Conservation (phyloP, 768 basidiomycete species). For the Suillus discolor region DNA sequence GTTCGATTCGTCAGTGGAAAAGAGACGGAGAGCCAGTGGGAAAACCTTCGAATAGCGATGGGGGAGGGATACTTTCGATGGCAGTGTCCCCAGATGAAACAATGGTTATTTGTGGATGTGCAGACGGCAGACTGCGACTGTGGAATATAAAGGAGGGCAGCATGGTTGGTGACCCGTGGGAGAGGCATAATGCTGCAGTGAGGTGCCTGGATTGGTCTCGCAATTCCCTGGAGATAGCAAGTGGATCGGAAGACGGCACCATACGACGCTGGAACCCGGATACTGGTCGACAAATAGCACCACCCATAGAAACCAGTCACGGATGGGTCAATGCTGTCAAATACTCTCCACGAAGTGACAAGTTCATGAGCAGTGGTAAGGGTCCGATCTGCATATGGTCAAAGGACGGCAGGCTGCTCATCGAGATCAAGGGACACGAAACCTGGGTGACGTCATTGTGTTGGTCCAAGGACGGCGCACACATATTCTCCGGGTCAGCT, state of each 20-base stretch:
- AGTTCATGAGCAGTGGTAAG: background rate
- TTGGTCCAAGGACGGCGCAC: background rate
- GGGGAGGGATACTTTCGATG: background rate
- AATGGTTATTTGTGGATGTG: background rate
- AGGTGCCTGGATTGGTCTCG: background rate
- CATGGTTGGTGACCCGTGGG: too few relatives aligned
- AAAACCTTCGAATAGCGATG: background rate
- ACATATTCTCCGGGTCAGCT: fast-evolving
- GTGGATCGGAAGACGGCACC: slow-evolving; percentile 6
- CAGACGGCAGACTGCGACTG: background rate
- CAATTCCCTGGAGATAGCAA: background rate
- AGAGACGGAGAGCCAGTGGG: background rate
- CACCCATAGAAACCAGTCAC: background rate
- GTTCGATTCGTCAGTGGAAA: background rate
- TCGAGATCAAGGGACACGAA: background rate
- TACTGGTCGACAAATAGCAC: background rate
- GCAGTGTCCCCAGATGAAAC: background rate
- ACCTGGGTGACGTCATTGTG: background rate
- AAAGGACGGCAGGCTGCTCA: background rate
- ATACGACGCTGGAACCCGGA: slow-evolving; percentile 16
- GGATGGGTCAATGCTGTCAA: background rate
- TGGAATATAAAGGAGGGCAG: background rate
- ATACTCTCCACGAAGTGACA: background rate
- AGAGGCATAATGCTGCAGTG: background rate
- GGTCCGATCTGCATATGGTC: background rate